Evolutionary conservation across 768 basidiomycete genomes (phyloP), one percentile per base, ranked within the genome.

Genomic region (Coprinopsis sp.): DNA sequence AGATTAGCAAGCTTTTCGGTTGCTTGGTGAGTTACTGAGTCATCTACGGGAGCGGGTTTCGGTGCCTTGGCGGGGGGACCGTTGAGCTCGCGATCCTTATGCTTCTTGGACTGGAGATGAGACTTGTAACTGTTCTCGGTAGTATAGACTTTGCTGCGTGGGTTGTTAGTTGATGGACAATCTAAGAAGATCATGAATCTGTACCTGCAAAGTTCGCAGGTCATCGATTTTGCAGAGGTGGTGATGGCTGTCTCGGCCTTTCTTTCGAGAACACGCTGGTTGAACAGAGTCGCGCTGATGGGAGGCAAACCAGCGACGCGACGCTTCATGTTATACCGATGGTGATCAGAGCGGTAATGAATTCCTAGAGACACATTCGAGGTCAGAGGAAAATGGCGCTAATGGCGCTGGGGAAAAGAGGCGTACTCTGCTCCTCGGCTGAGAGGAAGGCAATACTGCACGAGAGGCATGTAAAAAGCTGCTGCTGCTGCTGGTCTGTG

Each of bases 251-350:
- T 89, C 65, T 93, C 86, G 34, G 79, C 73, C 13, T 80, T 71
- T 54, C 90, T 70, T 52, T 95, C 88, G 23, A 86, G 61, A 11
- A 96, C 86, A 59, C 97, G 98, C 58, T 91, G 79, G 56, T 93
- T 85, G 69, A 97, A 99, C 1, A 84, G 55, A 6, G 74, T 66
- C 0, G 75, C 78, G 49, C 81, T 83, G 57, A 99, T 81, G 2
- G 95, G 93, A 7, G 91, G 87, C 2, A 99, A 76, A 4, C 78
- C 81, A 2, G 95, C 94, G 14, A 98, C 88, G 23, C 92, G 82
- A 53, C 94, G 87, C 73, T 95, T 95, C 83, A 97, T 91, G 61
- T 99, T 99, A 69, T 99, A 99, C 44, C 93, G 76, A 69, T 99
- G 96, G 64, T 89, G 87, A 65, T 99, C 96, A 21, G 91, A 90